Evolutionary conservation across 345 rosid genomes (phyloP).

Genomic region (Eucalyptus tenuipes): DNA sequence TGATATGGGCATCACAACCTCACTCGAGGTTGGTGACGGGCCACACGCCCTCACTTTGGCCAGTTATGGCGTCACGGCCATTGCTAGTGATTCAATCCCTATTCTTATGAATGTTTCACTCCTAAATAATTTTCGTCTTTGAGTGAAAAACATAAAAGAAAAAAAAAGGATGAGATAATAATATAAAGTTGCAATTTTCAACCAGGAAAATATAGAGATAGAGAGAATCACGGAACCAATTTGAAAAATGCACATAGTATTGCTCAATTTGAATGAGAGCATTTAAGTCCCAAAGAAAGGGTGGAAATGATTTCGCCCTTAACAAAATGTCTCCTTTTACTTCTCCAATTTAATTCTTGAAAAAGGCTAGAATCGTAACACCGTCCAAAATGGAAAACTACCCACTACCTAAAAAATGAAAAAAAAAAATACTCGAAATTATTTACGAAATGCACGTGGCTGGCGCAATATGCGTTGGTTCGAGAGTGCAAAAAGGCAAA

Average conservation of each 20-base stretch:
- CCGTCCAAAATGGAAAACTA: not conserved
- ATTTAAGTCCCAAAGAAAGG: not conserved
- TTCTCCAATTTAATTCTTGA: not conserved
- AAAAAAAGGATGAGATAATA: no score
- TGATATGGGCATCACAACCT: not conserved
- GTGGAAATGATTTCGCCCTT: not conserved
- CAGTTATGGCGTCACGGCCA: accelerated
- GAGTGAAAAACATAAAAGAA: not conserved
- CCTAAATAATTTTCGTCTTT: not conserved
- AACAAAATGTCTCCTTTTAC: not conserved
- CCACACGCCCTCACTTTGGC: accelerated
- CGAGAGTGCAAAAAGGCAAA: not conserved
- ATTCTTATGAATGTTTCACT: no score
- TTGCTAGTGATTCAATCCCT: not conserved
- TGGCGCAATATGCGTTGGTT: not conserved
- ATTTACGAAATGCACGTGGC: not conserved
- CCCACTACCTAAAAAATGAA: not conserved
- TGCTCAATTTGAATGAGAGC: not conserved
- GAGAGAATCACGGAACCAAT: not conserved
- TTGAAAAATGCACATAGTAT: not conserved
- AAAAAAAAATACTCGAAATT: not conserved
- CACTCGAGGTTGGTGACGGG: accelerated
- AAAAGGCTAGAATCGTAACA: not conserved
- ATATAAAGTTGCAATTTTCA: not conserved
- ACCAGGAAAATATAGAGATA: not conserved